Evolutionary conservation across 345 rosid genomes (phyloP).

Genomic region (Camelina laxa): DNA sequence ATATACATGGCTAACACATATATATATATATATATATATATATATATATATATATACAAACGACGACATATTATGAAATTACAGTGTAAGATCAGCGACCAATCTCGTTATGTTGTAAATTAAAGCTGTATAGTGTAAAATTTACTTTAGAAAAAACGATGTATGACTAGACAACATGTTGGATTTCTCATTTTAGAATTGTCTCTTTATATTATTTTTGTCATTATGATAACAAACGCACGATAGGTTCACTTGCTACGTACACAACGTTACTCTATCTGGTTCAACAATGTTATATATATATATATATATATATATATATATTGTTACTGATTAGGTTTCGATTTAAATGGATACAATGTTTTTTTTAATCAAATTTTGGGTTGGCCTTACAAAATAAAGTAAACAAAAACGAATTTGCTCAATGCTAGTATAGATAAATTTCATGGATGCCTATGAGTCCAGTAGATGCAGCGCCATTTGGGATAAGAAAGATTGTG

Average conservation of each 20-base stretch:
- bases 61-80: background rate
- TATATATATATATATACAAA: background rate
- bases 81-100: constrained; percentile 5
- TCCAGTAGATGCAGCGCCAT: background rate
- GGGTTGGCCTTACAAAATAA: background rate
- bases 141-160: background rate
- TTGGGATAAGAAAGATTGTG: background rate
- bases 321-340: too few species aligned
- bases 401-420: too few species aligned
- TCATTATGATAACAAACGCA: constrained; percentile 4
- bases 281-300: constrained; percentile 6
- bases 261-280: background rate
- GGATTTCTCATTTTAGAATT: background rate
- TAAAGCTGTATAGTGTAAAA: background rate
- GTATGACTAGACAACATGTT: constrained; percentile 4
- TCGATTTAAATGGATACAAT: background rate
- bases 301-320: too few species aligned
- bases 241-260: background rate
- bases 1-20: background rate
- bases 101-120: background rate
- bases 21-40: too few species aligned
- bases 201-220: background rate
- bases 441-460: background rate
- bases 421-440: too few species aligned
- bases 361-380: background rate